Percentiles rank a stretch among this genome's conserved stretches.
Conservation (phyloP, 2,329 filamentous ascomycete genomes). For the Curvularia spicifera region DNA sequence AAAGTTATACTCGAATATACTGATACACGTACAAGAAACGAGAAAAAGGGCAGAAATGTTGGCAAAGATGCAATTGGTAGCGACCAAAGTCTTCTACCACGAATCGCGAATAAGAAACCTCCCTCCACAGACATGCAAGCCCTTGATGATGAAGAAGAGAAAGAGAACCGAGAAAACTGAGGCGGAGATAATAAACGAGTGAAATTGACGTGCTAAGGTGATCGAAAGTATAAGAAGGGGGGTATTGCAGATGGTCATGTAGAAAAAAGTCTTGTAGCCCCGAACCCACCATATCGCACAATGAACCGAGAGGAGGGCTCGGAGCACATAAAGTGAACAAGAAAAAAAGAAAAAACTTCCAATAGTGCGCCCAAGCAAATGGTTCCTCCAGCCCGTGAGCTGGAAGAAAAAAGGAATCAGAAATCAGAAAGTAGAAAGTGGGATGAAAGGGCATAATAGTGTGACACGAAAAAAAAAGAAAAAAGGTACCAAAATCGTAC, state of each 20-base stretch:
- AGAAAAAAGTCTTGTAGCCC: neutral
- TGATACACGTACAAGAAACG: neutral
- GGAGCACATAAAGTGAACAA: neutral
- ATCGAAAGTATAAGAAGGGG: neutral
- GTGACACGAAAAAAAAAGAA: neutral
- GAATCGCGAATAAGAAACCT: neutral
- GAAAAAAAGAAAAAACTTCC: neutral
- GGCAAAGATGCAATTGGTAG: neutral
- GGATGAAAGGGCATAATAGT: neutral
- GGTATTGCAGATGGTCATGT: conserved; percentile 4
- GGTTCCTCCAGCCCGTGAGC: neutral
- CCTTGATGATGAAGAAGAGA: neutral
- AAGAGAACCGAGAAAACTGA: neutral
- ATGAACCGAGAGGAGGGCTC: neutral
- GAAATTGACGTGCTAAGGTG: neutral
- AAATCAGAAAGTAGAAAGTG: neutral
- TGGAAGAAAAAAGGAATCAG: neutral
- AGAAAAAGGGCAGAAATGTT: neutral
- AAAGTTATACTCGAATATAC: neutral
- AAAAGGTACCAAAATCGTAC: neutral
- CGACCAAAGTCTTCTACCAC: neutral
- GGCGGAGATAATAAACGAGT: neutral
- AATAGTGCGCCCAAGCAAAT: neutral
- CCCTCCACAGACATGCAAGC: neutral
- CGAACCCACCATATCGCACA: neutral